These are phyloP conservation scores for Elymus sibiricus DNA, from an alignment of 176 grass and related monocot genomes.

Conservation along the genomic window DNA sequence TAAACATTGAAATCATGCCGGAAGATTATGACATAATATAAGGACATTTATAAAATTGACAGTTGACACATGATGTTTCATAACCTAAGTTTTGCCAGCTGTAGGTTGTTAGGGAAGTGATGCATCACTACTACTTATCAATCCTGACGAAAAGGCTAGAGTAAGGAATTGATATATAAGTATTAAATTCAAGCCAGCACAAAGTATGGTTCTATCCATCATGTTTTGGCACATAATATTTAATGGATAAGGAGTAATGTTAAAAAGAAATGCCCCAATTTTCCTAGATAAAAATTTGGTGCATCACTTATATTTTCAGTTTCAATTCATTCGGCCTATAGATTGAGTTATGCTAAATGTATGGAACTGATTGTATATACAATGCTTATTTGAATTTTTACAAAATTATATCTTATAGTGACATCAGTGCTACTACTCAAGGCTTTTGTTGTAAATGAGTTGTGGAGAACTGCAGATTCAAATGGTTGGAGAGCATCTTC, in stretches of 20 bases:
- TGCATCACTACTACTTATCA: background rate
- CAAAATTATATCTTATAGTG: conserved; percentile 18
- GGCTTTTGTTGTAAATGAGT: conserved; percentile 71
- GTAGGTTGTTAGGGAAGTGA: background rate
- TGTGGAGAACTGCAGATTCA: too few species aligned
- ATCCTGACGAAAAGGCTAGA: too few species aligned
- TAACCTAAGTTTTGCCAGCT: too few species aligned
- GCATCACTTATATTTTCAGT: background rate
- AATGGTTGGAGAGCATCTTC: too few species aligned
- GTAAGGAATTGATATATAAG: too few species aligned
- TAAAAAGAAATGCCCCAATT: background rate
- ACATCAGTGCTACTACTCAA: conserved; percentile 38
- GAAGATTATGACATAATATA: too few species aligned
- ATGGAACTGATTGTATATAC: background rate
- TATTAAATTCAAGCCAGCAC: too few species aligned
- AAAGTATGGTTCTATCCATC: too few species aligned
- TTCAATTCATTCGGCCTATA: background rate
- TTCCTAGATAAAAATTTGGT: background rate
- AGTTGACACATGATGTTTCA: too few species aligned
- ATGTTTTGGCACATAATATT: background rate
- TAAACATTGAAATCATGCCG: background rate
- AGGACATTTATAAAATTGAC: too few species aligned
- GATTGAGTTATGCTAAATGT: background rate
- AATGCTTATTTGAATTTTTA: background rate
- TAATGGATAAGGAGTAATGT: background rate